Evolutionary conservation across 495 filamentous ascomycete species (phyloP).

Genomic region (Aspergillus wentii): DNA sequence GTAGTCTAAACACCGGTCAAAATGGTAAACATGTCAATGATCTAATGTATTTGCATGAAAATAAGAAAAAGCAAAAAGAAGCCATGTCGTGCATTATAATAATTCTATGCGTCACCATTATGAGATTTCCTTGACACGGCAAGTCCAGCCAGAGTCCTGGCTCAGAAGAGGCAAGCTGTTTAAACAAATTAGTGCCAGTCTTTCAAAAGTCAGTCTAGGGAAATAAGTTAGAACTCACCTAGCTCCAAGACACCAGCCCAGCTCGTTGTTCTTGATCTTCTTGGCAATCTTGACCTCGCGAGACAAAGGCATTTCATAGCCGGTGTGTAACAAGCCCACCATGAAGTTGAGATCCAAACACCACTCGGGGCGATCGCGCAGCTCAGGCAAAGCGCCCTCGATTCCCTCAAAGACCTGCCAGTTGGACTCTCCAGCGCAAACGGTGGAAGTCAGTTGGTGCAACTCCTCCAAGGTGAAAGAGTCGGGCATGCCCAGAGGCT

Average conservation of each 20-base stretch:
- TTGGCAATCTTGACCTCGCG: conserved; percentile 96
- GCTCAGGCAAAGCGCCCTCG: conserved; percentile 64
- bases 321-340: conserved; percentile 85
- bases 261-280: conserved; percentile 95
- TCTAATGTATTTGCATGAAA: conserved; percentile 22
- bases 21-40: conserved; percentile 9
- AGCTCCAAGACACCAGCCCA: conserved; percentile 96
- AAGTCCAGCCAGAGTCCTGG: conserved; percentile 71
- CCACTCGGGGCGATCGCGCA: conserved; percentile 75
- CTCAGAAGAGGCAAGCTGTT: conserved; percentile 67
- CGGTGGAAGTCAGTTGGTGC: conserved; percentile 72
- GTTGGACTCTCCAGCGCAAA: conserved; percentile 70
- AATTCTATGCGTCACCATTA: conserved; percentile 26
- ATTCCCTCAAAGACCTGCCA: conserved; percentile 78
- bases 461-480: conserved; percentile 87
- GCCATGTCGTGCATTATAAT: too few relatives aligned
- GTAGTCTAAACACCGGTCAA: too few relatives aligned
- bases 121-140: conserved; percentile 60
- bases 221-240: conserved; percentile 51
- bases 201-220: conserved; percentile 2
- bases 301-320: conserved; percentile 96
- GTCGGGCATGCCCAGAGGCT: conserved; percentile 91
- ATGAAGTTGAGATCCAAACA: conserved; percentile 96
- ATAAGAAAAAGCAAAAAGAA: conserved; percentile 4
- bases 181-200: conserved; percentile 24